Evolutionary conservation across 2,329 filamentous ascomycete genomes (phyloP), one percentile per base, ranked within the genome.

Genomic region (Aspergillus felis): DNA sequence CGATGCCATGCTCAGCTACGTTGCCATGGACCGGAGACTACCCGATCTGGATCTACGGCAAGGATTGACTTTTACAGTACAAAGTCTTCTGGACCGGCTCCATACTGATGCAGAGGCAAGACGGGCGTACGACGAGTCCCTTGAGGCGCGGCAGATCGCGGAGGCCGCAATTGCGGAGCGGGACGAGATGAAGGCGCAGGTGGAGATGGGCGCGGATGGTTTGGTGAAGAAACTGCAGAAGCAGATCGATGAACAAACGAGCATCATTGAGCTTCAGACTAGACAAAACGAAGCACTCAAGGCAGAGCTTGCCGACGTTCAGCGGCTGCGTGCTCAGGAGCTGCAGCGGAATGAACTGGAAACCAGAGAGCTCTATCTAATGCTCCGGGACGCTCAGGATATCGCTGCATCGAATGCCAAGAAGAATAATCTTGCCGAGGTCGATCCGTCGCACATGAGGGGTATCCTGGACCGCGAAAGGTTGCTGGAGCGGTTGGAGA

Each of bases 21-120:
- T 99, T 61, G 93, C 93, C 67, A 99, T 99, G 93, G 94, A 99
- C 75, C 86, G 94, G 70, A 85, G 94, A 62, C 77, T 97, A 63
- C 94, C 94, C 42, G 93, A 99, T 75, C 93, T 97, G 87, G 94
- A 99, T 73, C 84, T 99, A 58, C 97, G 97, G 79, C 93, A 97
- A 74, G 96, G 92, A 70, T 84, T 99, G 63, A 97, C 96, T 74
- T 97, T 97, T 69, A 97, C 93, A 0, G 94, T 99, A 9, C 94
- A 97, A 77, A 96, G 86, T 74, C 81, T 99, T 65, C 81, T 99
- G 61, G 94, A 97, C 78, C 96, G 95, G 77, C 82, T 99, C 53
- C 94, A 97, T 71, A 97, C 94, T 1, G 94, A 99, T 76, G 92
- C 91, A 0, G 94, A 99, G 76, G 93, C 94, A 51, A 85, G 93